phyloP scores from a whole-genome alignment of 2,329 filamentous ascomycete genomes.

The Exophiala lecanii-corni region DNA sequence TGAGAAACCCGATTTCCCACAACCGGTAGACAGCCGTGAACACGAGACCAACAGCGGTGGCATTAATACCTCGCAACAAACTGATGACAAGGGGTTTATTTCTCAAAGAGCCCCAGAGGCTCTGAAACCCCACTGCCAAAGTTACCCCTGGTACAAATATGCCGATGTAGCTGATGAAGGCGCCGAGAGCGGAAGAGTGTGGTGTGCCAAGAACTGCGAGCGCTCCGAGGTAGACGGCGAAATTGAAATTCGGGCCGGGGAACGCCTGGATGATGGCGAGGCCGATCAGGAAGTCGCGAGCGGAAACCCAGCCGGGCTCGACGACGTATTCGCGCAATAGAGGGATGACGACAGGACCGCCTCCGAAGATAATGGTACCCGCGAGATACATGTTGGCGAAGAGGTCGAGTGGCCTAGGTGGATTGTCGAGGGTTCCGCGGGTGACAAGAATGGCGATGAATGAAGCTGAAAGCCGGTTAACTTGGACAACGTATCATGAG shows the following conservation, averaged over 20 bases:
- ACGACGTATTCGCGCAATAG: conserved; percentile 59
- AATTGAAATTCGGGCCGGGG: conserved; percentile 52
- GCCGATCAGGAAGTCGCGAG: conserved; percentile 67
- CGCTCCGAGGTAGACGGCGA: conserved; percentile 55
- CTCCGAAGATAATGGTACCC: conserved; percentile 64
- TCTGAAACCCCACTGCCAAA: conserved; percentile 34
- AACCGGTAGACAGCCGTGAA: conserved; percentile 62
- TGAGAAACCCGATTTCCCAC: conserved; percentile 59
- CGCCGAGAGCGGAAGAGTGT: conserved; percentile 41
- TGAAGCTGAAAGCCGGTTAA: conserved; percentile 38
- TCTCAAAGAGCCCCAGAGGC: conserved; percentile 52
- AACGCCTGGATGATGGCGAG: conserved; percentile 68
- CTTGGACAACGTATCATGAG: too few species aligned
- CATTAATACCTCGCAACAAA: conserved; percentile 54
- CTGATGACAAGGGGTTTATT: conserved; percentile 45
- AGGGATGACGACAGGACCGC: conserved; percentile 62
- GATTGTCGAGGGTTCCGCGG: conserved; percentile 34
- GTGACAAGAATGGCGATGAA: conserved; percentile 56
- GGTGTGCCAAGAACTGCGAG: conserved; percentile 39
- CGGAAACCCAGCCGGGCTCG: conserved; percentile 63
- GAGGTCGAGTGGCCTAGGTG: conserved; percentile 52
- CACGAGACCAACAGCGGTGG: conserved; percentile 56
- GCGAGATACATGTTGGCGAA: conserved; percentile 72
- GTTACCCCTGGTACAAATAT: conserved; percentile 52
- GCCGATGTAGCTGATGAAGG: conserved; percentile 48